Evolutionary conservation across 2,329 filamentous ascomycete genomes (phyloP), one percentile per base, ranked within the genome.

Genomic region (Capronia coronata): DNA sequence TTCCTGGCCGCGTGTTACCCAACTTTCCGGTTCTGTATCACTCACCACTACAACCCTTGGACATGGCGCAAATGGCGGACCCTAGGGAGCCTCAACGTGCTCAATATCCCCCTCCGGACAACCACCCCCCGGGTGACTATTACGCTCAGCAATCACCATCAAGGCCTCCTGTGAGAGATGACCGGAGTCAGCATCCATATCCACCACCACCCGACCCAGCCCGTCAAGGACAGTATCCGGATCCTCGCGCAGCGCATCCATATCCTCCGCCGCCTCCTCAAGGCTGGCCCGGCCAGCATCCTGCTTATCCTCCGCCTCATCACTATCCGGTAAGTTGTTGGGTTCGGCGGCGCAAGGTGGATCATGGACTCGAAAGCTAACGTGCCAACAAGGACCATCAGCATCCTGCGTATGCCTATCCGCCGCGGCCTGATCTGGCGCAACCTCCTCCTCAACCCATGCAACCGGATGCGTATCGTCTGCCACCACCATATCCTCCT

Each of bases 201-300:
- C 55, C 58, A 42, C 55, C 56, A 6, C 52, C 49, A 21, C 56
- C 55, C 42, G 71, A 73, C 62, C 66, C 69, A 52, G 66, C 65
- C 62, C 69, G 68, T 53, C 69, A 66, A 63, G 69, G 68, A 62
- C 70, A 71, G 62, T 70, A 72, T 67, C 67, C 66, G 50, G 65
- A 65, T 48, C 67, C 66, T 55, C 70, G 68, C 68, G 58, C 57
- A 27, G 51, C 53, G 43, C 46, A 51, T 47, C 50, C 55, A 39
- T 64, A 69, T 56, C 64, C 67, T 52, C 57, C 65, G 53, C 56
- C 66, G 42, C 52, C 64, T 55, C 56, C 66, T 43, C 53, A 62
- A 48, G 62, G 65, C 46, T 67, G 66, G 58, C 51, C 54, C 38
- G 49, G 37, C 27, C 59, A 56, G 27, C 60, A 56, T 41, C 35